Evolutionary conservation across 1,284 basidiomycete genomes (phyloP).

Genomic region (Apiotrichum gamsii): DNA sequence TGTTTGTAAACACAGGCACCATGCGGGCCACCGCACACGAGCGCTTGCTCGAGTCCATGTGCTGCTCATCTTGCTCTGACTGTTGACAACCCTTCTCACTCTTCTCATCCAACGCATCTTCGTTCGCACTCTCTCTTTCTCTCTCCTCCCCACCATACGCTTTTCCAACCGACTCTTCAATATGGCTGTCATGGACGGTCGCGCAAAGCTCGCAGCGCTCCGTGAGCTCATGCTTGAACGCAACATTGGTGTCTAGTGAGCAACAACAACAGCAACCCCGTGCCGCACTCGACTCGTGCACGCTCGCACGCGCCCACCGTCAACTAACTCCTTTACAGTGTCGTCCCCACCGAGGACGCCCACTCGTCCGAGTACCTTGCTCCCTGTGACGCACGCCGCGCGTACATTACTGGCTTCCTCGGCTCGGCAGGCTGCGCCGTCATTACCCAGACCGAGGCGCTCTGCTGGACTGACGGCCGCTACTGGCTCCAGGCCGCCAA

Average conservation of each 20-base stretch:
- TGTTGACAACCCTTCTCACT: not conserved
- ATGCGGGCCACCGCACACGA: no score
- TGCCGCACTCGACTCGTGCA: no score
- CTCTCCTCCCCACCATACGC: not conserved
- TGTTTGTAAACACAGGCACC: no score
- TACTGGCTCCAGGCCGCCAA: conserved; percentile 90
- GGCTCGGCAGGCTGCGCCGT: conserved; percentile 87
- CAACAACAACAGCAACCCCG: not conserved
- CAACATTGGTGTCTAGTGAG: conserved; percentile 21
- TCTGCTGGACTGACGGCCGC: conserved; percentile 70
- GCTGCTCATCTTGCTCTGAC: no score
- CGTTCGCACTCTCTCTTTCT: not conserved
- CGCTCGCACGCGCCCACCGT: not conserved
- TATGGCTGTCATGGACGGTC: conserved; percentile 16
- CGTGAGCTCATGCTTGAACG: conserved; percentile 20
- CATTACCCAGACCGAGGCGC: conserved; percentile 63
- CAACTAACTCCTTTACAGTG: conserved; percentile 38
- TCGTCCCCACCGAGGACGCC: conserved; percentile 81
- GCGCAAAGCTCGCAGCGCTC: conserved; percentile 14
- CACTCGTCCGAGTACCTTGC: conserved; percentile 89
- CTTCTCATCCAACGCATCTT: no score
- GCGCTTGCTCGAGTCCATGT: no score
- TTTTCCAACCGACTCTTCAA: no score
- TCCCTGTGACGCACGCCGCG: conserved; percentile 72
- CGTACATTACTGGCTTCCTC: conserved; percentile 84